A percentile compares a stretch with the other conserved stretches of the same genome.
Conservation (phyloP, 1,284 basidiomycete species). For the Cryptococcus sp. region DNA sequence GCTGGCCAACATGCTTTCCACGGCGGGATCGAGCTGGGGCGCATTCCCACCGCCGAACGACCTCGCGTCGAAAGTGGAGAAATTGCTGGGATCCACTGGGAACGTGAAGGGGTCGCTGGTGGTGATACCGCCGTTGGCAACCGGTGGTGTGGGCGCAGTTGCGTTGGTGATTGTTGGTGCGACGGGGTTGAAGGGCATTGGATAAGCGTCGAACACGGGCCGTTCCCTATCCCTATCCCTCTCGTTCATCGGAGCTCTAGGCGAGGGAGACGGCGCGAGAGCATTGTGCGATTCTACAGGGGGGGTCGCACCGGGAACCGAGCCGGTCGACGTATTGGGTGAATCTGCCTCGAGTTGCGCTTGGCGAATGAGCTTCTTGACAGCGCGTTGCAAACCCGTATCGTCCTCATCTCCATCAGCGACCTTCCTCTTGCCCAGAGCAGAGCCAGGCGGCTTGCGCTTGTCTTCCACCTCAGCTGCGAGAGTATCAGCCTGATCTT, state of each 20-base stretch:
- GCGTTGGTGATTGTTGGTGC: constrained; percentile 14
- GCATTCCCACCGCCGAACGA: constrained; percentile 9
- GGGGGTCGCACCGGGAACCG: constrained; percentile 14
- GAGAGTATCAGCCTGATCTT: neutral
- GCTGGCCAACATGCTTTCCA: constrained; percentile 42
- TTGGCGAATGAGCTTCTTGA: constrained; percentile 53
- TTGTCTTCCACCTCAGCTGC: constrained; percentile 51
- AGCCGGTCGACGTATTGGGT: constrained; percentile 27
- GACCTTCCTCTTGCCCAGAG: constrained; percentile 48
- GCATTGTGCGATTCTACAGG: neutral
- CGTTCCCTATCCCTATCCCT: constrained; percentile 35
- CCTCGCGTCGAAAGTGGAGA: constrained; percentile 15
- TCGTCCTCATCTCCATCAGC: constrained; percentile 41
- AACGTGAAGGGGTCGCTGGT: constrained; percentile 32
- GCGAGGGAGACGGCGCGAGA: constrained; percentile 13
- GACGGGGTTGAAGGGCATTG: constrained; percentile 34
- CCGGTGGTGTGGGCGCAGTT: constrained; percentile 7
- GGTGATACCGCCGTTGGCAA: neutral
- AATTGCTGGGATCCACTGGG: constrained; percentile 27
- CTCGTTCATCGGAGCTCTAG: constrained; percentile 1
- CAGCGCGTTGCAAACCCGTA: constrained; percentile 49
- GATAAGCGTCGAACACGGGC: constrained; percentile 50
- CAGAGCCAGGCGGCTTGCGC: constrained; percentile 33
- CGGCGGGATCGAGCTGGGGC: constrained; percentile 41
- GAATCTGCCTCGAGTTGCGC: constrained; percentile 47